These are phyloP conservation scores for Apophysomyces elegans DNA, from an alignment of 371 early-diverging fungal species.

Conservation along the genomic window DNA sequence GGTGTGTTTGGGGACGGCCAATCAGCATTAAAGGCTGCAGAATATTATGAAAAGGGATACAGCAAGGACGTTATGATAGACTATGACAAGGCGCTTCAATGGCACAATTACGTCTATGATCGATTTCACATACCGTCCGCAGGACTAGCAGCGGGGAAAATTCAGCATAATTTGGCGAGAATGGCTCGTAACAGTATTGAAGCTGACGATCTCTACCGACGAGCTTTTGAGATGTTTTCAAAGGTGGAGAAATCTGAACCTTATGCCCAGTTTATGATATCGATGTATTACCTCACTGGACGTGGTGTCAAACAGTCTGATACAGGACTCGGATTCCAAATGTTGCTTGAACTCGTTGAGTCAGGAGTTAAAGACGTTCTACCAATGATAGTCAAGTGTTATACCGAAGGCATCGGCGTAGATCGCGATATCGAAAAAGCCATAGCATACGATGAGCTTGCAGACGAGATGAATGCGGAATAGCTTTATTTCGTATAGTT, in stretches of 20 bases:
- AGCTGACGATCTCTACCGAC: conserved; percentile 1
- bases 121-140: not conserved
- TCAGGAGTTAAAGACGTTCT: conserved; percentile 18
- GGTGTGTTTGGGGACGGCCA: not conserved
- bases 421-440: conserved; percentile 18
- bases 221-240: conserved; percentile 17
- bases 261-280: conserved; percentile 28
- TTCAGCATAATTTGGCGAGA: conserved; percentile 19
- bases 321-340: conserved; percentile 16
- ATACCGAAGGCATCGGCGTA: conserved; percentile 29
- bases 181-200: not conserved
- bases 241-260: conserved; percentile 1
- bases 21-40: conserved; percentile 14
- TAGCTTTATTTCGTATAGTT: not conserved
- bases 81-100: conserved; percentile 13
- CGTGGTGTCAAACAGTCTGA: conserved; percentile 21
- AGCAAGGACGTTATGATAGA: not conserved
- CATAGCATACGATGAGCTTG: not conserved
- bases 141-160: conserved; percentile 20
- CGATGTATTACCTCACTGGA: conserved; percentile 28
- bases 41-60: conserved; percentile 17
- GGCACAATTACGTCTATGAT: not conserved
- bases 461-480: conserved; percentile 13
- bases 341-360: conserved; percentile 18
- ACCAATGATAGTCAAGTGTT: conserved; percentile 26